Conservation (phyloP, 352 stramenopile genomes). For the Aphanomyces invadans region DNA sequence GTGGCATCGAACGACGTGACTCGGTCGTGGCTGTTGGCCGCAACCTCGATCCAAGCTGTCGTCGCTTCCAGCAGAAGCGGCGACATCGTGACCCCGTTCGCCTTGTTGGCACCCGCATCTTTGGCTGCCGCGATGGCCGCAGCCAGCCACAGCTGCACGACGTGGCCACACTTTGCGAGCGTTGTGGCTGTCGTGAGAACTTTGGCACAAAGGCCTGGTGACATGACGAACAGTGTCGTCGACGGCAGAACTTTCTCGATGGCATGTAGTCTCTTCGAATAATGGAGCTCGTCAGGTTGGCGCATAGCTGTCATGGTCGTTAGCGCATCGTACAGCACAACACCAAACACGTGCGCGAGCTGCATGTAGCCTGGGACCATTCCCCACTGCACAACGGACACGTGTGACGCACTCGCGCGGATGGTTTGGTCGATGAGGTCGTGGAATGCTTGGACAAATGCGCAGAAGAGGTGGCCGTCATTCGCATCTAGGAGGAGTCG, state of each 20-base stretch:
- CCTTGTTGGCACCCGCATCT: neutral
- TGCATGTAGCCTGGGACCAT: constrained; percentile 18
- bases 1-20: too few species aligned
- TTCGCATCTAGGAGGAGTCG: constrained; percentile 5
- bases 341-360: constrained; percentile 11
- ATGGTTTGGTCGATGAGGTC: neutral
- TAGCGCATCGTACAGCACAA: constrained; percentile 2
- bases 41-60: neutral
- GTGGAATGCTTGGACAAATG: constrained; percentile 3
- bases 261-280: neutral
- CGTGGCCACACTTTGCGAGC: neutral
- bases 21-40: neutral
- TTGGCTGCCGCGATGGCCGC: neutral
- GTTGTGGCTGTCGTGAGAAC: neutral
- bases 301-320: neutral
- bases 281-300: too few species aligned
- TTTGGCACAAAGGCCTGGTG: neutral
- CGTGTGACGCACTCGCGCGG: neutral
- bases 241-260: neutral
- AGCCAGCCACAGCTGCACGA: neutral
- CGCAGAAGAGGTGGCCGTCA: constrained; percentile 10
- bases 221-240: constrained; percentile 1
- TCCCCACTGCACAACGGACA: neutral
- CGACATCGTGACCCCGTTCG: neutral
- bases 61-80: neutral